These are phyloP conservation scores for Thraustochytrium striatum DNA, from an alignment of 352 stramenopile genomes.

Conservation along the genomic window DNA sequence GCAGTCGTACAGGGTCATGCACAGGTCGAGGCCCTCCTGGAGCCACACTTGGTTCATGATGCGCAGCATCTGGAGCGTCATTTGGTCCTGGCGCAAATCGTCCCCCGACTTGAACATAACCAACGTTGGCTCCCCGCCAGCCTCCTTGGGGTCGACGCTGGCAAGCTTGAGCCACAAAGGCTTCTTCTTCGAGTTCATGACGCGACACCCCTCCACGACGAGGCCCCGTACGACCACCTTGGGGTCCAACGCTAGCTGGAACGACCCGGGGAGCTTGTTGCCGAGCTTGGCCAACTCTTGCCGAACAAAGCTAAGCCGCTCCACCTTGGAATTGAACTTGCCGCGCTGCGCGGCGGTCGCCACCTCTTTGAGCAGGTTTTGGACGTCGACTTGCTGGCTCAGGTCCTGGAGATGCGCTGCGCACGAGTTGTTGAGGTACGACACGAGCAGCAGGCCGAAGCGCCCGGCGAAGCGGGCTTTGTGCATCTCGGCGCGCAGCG, in stretches of 20 bases:
- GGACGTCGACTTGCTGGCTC: constrained; percentile 76
- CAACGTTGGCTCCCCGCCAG: constrained; percentile 29
- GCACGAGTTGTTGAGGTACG: constrained; percentile 50
- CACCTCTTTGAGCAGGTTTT: constrained; percentile 63
- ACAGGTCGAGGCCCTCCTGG: constrained; percentile 81
- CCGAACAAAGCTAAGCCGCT: constrained; percentile 34
- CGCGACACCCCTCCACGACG: constrained; percentile 70
- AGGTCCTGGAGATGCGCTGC: constrained; percentile 57
- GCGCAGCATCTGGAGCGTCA: constrained; percentile 81
- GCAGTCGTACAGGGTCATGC: constrained; percentile 86
- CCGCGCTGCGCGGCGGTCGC: background rate
- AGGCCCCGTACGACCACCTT: constrained; percentile 70
- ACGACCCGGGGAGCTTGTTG: constrained; percentile 69
- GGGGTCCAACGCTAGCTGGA: constrained; percentile 78
- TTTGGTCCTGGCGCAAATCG: constrained; percentile 84
- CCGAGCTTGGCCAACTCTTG: constrained; percentile 60
- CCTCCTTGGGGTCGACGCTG: constrained; percentile 32
- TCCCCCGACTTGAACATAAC: constrained; percentile 88
- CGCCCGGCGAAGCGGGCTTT: background rate
- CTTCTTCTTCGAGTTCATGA: constrained; percentile 88
- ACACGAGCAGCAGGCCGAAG: constrained; percentile 47
- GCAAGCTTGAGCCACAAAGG: constrained; percentile 76
- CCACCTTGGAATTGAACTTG: constrained; percentile 34
- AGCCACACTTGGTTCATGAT: constrained; percentile 84
- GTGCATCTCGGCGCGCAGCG: constrained; percentile 54